A percentile compares a stretch with the other conserved stretches of the same genome.
These are phyloP conservation scores for Tylopilus sp. DNA, from an alignment of 768 basidiomycete species.

Conservation along the genomic window DNA sequence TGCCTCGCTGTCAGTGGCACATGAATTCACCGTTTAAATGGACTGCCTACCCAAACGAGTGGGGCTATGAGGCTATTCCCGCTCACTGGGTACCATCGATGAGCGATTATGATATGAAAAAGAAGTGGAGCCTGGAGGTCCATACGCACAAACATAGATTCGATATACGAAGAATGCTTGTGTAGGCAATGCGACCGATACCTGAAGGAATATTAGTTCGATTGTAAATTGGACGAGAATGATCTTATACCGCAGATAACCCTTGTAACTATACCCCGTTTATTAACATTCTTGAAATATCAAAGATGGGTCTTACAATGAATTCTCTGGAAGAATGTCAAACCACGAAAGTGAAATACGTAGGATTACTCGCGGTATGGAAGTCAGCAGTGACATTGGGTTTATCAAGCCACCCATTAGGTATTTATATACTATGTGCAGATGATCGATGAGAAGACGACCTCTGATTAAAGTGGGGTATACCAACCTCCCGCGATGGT, in stretches of 20 bases:
- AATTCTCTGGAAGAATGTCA: slow-evolving; percentile 6
- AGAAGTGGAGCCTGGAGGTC: not conserved
- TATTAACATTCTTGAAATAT: not conserved
- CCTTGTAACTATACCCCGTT: slow-evolving; percentile 7
- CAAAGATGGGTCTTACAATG: not conserved
- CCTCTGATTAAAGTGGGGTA: not conserved
- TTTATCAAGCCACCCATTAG: not conserved
- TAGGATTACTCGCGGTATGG: not conserved
- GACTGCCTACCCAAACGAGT: slow-evolving; percentile 7
- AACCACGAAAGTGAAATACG: too few species aligned
- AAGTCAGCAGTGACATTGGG: not conserved
- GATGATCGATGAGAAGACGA: not conserved
- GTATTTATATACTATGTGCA: slow-evolving; percentile 2
- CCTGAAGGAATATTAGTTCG: not conserved
- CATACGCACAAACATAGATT: slow-evolving; percentile 1
- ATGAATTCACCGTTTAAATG: not conserved
- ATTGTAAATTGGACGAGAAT: too few species aligned
- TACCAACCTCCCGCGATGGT: slow-evolving; percentile 9
- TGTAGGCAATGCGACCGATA: not conserved
- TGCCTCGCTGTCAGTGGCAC: not conserved
- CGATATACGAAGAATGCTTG: slow-evolving; percentile 11
- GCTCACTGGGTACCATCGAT: slow-evolving; percentile 1
- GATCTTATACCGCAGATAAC: not conserved
- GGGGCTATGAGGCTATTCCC: slow-evolving; percentile 1
- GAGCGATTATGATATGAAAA: too few species aligned